Base-by-base conservation (phyloP, 2,329 filamentous ascomycete species). In the Pseudocercospora cruenta region DNA sequence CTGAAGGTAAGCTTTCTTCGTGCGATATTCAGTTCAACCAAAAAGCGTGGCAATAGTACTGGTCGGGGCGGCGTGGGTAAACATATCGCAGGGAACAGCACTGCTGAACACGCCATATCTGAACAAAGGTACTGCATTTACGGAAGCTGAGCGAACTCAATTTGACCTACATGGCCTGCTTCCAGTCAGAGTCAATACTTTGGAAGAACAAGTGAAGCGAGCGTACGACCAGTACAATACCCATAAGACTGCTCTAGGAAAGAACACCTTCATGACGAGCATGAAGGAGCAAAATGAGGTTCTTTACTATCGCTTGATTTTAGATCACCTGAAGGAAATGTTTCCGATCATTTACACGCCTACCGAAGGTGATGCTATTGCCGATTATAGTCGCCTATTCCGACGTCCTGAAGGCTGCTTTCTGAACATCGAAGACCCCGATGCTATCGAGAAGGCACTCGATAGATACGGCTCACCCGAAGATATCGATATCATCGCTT, bases 291-390 rank as follows among this genome's bases (percentile, higher is more conserved):
- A 96, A 78, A 96, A 95, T 78, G 86, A 91, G 67, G 91, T 96
- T 0, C 79, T 96, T 1, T 96, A 92, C 77, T 96, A 89, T 78
- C 88, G 84, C 86, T 84, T 96, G 9, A 83, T 95, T 7, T 85
- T 91, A 75, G 87, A 91, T 4, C 90, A 96, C 72, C 80, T 96
- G 21, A 89, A 91, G 69, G 92, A 96, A 75, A 95, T 96, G 91
- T 94, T 96, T 74, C 88, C 90, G 47, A 82, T 96, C n/a, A 91
- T 96, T 28, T 97, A 96, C 75, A 96, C 93, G 0, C 93, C 93
- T 0, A 96, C 93, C 0, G 93, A 96, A 79, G 92, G 91, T 8
- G 92, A 96, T 47, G 93, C 93, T 0, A 96, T 96, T 59, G 87
- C 92, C 70, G 91, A 94, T 69, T 96, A 92, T 75, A 95, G 92